Base-by-base conservation (phyloP, 257 asterid species). In the Thymus quinquecostatus region DNA sequence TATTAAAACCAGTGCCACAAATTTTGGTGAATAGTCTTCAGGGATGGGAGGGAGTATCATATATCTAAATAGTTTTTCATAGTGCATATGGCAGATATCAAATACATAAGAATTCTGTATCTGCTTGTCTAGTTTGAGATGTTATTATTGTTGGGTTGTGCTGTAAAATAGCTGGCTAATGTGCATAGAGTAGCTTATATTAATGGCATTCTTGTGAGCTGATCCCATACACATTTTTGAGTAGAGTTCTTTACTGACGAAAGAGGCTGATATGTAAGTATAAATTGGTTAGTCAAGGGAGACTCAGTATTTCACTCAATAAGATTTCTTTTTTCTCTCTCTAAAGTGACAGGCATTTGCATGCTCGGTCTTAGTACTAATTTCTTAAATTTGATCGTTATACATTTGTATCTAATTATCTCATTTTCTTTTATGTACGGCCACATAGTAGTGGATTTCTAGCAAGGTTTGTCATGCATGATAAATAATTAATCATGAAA, bases 391-490 rank as follows among this genome's bases (percentile, higher is more conserved):
- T 47, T 2, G 56, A 27, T 44, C 10, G 12, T 21, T 43, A 14
- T 68, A 50, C 38, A 57, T 30, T 58, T 40, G 28, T 28, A 48
- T 60, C 76, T 43, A 28, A n/a, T 5, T 75, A 29, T 41, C 70
- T 68, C 34, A 47, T 29, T 30, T 62, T 44, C 5, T 64, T 54
- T 57, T 10, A 54, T 44, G 38, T 27, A 54, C 34, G 36, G 43
- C 11, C 41, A 3, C 5, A 3, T 36, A 12, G 30, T n/a, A 5
- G 1, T 60, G 40, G 30, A 60, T 60, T 14, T 33, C 7, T 60
- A 60, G 66, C 32, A n/a, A 32, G 62, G 40, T 3, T 57, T 2
- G 3, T 30, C 68, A 8, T 2, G 9, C 50, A 62, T 29, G 53
- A 8, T 41, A 33, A 62, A 63, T 27, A 29, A 44, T 28, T 14